Percentiles rank a stretch among this genome's conserved stretches.
phyloP scores from a whole-genome alignment of 805 yeast species.

The Clavispora asparagi region DNA sequence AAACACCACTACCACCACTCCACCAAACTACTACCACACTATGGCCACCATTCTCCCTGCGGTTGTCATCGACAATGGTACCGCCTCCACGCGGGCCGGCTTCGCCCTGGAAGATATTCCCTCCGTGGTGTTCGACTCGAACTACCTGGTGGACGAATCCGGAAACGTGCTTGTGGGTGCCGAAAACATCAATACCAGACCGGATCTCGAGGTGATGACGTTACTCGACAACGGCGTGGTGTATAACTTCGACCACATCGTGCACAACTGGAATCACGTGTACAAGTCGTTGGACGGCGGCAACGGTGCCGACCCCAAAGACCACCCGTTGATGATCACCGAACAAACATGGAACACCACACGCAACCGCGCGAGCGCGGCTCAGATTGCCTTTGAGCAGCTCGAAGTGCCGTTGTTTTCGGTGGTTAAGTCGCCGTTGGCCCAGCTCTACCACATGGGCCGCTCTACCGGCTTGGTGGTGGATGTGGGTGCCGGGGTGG shows the following conservation, averaged over 20 bases:
- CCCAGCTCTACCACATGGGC: slow-evolving; percentile 73
- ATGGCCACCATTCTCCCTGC: slow-evolving; percentile 45
- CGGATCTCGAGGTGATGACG: slow-evolving; percentile 50
- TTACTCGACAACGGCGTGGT: slow-evolving; percentile 58
- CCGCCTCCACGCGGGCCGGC: slow-evolving; percentile 64
- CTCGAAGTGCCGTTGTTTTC: slow-evolving; percentile 74
- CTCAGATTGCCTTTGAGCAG: slow-evolving; percentile 71
- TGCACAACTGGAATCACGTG: slow-evolving; percentile 62
- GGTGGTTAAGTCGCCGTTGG: slow-evolving; percentile 69
- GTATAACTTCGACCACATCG: slow-evolving; percentile 69
- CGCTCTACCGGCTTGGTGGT: slow-evolving; percentile 73
- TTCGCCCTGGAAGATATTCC: slow-evolving; percentile 64
- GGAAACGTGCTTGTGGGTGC: slow-evolving; percentile 40
- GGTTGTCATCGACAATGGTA: slow-evolving; percentile 66
- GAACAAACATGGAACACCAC: slow-evolving; percentile 69
- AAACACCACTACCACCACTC: background rate
- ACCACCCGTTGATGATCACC: slow-evolving; percentile 59
- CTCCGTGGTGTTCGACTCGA: slow-evolving; percentile 49
- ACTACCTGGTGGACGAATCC: slow-evolving; percentile 39
- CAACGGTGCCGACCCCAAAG: slow-evolving; percentile 44
- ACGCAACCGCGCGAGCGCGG: slow-evolving; percentile 50
- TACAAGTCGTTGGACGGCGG: slow-evolving; percentile 44
- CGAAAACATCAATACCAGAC: slow-evolving; percentile 40
- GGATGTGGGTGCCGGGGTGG: slow-evolving; percentile 69
- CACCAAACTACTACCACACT: background rate